Evolutionary conservation across 139 green algal species (phyloP).

Genomic region (Coccomyxa sp.): DNA sequence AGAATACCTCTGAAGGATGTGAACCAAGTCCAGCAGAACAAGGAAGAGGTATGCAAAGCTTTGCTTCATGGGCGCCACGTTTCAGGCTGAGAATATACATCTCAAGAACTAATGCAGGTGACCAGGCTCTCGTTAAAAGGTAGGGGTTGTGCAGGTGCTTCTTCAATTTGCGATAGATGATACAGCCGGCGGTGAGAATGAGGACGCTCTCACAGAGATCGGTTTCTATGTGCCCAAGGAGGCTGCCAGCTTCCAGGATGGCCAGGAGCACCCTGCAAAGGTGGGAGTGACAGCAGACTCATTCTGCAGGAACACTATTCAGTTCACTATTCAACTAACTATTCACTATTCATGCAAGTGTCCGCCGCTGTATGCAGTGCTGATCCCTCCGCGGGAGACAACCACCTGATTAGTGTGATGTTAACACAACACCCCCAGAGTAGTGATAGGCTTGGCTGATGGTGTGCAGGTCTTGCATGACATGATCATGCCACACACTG

Average conservation of each 20-base stretch:
- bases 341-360: too few species aligned
- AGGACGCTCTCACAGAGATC: conserved; percentile 87
- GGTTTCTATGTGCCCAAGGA: conserved; percentile 70
- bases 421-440: too few species aligned
- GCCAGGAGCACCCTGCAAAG: conserved; percentile 15
- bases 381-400: too few species aligned
- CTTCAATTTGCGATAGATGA: conserved; percentile 93
- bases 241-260: conserved; percentile 19
- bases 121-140: too few species aligned
- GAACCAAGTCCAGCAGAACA: conserved; percentile 24
- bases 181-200: conserved; percentile 45
- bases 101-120: too few species aligned
- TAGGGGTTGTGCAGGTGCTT: conserved; percentile 79
- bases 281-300: not conserved
- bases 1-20: conserved; percentile 84
- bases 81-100: not conserved
- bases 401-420: too few species aligned
- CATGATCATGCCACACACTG: conserved; percentile 44
- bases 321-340: too few species aligned
- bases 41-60: not conserved
- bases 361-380: too few species aligned
- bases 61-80: not conserved
- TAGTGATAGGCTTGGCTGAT: too few species aligned
- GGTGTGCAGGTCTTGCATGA: conserved; percentile 60
- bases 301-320: too few species aligned